Conservation (phyloP, 768 basidiomycete genomes). For the Leccinum uliginosum region DNA sequence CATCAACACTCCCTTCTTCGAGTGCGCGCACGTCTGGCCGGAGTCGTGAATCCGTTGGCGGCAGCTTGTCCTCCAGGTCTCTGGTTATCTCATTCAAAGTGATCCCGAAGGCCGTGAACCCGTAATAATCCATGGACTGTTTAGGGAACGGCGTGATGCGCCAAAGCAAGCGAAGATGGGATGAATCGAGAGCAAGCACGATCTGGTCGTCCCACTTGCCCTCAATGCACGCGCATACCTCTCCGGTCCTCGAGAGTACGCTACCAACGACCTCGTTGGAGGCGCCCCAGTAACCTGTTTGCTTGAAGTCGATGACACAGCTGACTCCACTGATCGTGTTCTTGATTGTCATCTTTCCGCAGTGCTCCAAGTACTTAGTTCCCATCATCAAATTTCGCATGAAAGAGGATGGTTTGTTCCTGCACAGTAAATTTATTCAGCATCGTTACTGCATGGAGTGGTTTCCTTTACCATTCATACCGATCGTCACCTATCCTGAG, state of each 20-base stretch:
- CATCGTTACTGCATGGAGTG: not conserved
- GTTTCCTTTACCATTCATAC: slow-evolving; percentile 60
- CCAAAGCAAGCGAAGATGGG: slow-evolving; percentile 76
- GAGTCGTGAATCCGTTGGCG: slow-evolving; percentile 77
- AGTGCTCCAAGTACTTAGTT: slow-evolving; percentile 85
- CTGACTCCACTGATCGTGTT: slow-evolving; percentile 51
- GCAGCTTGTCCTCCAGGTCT: slow-evolving; percentile 59
- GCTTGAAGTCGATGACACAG: slow-evolving; percentile 82
- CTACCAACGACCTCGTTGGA: slow-evolving; percentile 67
- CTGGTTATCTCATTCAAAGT: slow-evolving; percentile 76
- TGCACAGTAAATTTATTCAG: slow-evolving; percentile 24
- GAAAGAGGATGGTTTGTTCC: slow-evolving; percentile 86
- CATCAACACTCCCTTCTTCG: slow-evolving; percentile 69
- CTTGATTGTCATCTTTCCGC: slow-evolving; percentile 72
- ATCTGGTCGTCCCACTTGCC: slow-evolving; percentile 89
- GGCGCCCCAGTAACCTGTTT: slow-evolving; percentile 79
- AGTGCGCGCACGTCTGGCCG: slow-evolving; percentile 81
- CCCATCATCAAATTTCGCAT: slow-evolving; percentile 88
- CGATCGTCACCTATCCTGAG: slow-evolving; percentile 62
- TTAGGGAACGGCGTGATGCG: slow-evolving; percentile 69
- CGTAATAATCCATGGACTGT: slow-evolving; percentile 68
- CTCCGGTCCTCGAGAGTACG: slow-evolving; percentile 50
- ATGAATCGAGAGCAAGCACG: slow-evolving; percentile 61
- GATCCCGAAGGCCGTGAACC: slow-evolving; percentile 77
- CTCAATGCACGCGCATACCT: slow-evolving; percentile 61